Evolutionary conservation across 2,329 filamentous ascomycete species (phyloP).

Genomic region (Coniochaeta sp.): DNA sequence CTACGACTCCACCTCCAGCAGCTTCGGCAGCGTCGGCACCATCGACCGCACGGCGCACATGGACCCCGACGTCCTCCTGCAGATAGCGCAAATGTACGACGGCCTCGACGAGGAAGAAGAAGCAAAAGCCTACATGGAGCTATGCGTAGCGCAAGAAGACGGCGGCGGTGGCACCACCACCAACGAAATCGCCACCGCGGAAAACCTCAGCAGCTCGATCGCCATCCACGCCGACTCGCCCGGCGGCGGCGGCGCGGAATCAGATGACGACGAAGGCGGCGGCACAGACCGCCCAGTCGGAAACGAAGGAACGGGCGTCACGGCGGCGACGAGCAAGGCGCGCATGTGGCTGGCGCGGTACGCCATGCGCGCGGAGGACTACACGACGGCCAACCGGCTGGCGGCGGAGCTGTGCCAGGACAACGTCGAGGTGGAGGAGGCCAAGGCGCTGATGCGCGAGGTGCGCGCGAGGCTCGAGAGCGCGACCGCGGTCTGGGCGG

Average conservation of each 20-base stretch:
- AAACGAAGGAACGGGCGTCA: slow-evolving; percentile 69
- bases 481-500: slow-evolving; percentile 10
- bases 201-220: slow-evolving; percentile 39
- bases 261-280: slow-evolving; percentile 28
- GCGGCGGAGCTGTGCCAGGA: slow-evolving; percentile 92
- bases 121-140: slow-evolving; percentile 89
- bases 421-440: slow-evolving; percentile 93
- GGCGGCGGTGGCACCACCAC: slow-evolving; percentile 50
- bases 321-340: slow-evolving; percentile 83
- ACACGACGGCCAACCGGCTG: slow-evolving; percentile 67
- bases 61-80: slow-evolving; percentile 83
- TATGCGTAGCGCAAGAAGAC: slow-evolving; percentile 87
- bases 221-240: slow-evolving; percentile 50
- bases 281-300: slow-evolving; percentile 12
- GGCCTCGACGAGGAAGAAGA: slow-evolving; percentile 69
- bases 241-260: slow-evolving; percentile 18
- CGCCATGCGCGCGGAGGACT: slow-evolving; percentile 70
- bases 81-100: slow-evolving; percentile 88
- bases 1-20: slow-evolving; percentile 58
- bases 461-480: slow-evolving; percentile 68
- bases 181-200: slow-evolving; percentile 24
- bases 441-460: slow-evolving; percentile 85
- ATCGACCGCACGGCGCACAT: slow-evolving; percentile 53
- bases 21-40: slow-evolving; percentile 40
- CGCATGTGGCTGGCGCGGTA: slow-evolving; percentile 87